Conservation (phyloP, 2,329 filamentous ascomycete species). For the Penicillium sp. region DNA sequence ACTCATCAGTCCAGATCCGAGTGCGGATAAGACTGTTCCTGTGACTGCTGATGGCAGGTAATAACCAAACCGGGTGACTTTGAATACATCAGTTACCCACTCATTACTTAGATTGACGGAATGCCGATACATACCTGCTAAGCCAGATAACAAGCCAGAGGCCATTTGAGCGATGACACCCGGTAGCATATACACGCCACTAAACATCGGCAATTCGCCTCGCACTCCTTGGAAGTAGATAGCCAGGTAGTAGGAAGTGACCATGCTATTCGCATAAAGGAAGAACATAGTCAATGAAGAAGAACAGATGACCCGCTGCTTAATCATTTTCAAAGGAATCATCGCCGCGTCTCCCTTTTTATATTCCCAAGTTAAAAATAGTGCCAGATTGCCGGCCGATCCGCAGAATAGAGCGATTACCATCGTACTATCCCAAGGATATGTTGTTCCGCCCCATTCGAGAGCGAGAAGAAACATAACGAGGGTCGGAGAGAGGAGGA, state of each 20-base stretch:
- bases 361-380: not conserved
- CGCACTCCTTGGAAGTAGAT: not conserved
- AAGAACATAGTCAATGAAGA: not conserved
- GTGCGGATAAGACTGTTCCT: not conserved
- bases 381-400: not conserved
- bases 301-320: too few relatives aligned
- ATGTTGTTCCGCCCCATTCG: not conserved
- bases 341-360: not conserved
- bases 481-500: not conserved
- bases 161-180: not conserved
- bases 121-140: not conserved
- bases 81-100: not conserved
- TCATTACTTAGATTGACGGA: not conserved
- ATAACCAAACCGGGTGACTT: not conserved
- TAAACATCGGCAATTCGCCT: not conserved
- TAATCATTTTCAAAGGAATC: too few relatives aligned
- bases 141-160: not conserved
- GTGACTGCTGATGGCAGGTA: not conserved
- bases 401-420: not conserved
- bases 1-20: not conserved
- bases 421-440: not conserved
- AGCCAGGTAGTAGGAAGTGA: not conserved
- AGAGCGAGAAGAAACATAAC: not conserved
- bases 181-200: not conserved
- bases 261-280: not conserved